phyloP scores from a whole-genome alignment of 1,284 basidiomycete species.

The Hymenochaete sp. region DNA sequence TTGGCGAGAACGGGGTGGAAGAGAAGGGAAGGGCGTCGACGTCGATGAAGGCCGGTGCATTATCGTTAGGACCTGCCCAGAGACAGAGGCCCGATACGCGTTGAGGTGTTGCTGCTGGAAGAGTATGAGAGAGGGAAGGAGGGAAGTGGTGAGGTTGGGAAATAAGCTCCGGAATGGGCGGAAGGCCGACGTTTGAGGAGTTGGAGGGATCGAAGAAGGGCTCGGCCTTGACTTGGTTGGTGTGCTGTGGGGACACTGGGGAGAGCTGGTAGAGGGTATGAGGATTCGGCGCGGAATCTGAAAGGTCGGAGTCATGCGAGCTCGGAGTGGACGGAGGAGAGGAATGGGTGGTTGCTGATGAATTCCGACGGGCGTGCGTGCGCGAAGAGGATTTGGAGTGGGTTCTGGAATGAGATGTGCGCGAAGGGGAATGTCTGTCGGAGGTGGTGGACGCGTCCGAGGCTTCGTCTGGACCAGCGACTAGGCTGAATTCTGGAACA shows the following conservation, averaged over 20 bases:
- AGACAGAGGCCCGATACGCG: constrained; percentile 38
- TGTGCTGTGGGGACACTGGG: constrained; percentile 19
- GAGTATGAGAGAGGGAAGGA: too few relatives aligned
- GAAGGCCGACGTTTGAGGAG: constrained; percentile 12
- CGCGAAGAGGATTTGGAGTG: constrained; percentile 10
- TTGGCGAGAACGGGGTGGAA: constrained; percentile 25
- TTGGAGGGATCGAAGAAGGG: too few relatives aligned
- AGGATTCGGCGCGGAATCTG: constrained; percentile 4
- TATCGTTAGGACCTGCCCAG: constrained; percentile 61
- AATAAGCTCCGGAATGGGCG: constrained; percentile 9
- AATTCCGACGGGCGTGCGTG: constrained; percentile 19
- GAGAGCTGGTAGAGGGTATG: constrained; percentile 37
- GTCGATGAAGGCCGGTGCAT: constrained; percentile 50
- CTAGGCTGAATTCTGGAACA: constrained; percentile 48
- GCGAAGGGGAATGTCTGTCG: constrained; percentile 19
- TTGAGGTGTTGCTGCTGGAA: constrained; percentile 18
- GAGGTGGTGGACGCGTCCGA: constrained; percentile 30
- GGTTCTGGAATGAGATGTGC: constrained; percentile 10
- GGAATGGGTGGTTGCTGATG: constrained; percentile 8
- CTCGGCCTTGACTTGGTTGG: constrained; percentile 16
- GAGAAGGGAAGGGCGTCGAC: constrained; percentile 36
- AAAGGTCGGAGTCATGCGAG: constrained; percentile 13
- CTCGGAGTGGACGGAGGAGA: constrained; percentile 15
- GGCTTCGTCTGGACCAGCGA: constrained; percentile 66
- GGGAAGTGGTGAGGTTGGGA: neutral